Base-by-base conservation (phyloP, 2,329 filamentous ascomycete genomes). In the Penicillium sp. region DNA sequence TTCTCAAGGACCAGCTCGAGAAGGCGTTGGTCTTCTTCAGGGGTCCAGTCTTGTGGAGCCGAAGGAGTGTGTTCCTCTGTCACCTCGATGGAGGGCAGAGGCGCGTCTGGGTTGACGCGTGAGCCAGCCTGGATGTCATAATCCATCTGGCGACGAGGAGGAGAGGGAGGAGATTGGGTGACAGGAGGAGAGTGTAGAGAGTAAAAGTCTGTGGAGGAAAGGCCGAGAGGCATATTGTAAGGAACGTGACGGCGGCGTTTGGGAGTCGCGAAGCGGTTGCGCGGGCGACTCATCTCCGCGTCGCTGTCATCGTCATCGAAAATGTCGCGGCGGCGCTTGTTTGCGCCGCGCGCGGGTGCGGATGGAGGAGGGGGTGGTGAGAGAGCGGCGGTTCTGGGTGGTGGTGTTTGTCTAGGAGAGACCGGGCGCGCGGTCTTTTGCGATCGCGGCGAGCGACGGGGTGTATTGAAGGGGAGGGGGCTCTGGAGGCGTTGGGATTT, bases 1-100 rank as follows among this genome's bases (percentile, higher is more conserved):
- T 78, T 79, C 35, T 76, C 73, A 2, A 80, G 73, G 9, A 80
- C 77, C 4, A 78, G 62, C 47, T 77, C 71, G 31, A 80, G 71
- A 33, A 81, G 70, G 12, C 69, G 68, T 43, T 73, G 69, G 57
- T 80, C 78, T 60, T 79, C 77, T 36, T 75, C 73, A 5, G 70
- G 62, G 7, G 73, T 70, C 77, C 77, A 80, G 4, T 55, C 17
- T 60, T 67, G 55, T 57, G 55, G 39, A 57, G 53, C 17, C 49
- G 59, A 39, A 55, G 55, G 31, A 39, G 53, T 25, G 42, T 54
- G 39, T 13, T 66, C 63, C 7, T 71, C 65, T 36, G 65, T 50
- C 36, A 67, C 65, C 60, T 75, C 73, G 39, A 75, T 73, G 1
- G 74, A 76, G 6, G 74, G 74, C 4, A 76, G 62, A n/a, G 68